Conservation (phyloP, 305 asterid genomes). For the Salvia sclarea region DNA sequence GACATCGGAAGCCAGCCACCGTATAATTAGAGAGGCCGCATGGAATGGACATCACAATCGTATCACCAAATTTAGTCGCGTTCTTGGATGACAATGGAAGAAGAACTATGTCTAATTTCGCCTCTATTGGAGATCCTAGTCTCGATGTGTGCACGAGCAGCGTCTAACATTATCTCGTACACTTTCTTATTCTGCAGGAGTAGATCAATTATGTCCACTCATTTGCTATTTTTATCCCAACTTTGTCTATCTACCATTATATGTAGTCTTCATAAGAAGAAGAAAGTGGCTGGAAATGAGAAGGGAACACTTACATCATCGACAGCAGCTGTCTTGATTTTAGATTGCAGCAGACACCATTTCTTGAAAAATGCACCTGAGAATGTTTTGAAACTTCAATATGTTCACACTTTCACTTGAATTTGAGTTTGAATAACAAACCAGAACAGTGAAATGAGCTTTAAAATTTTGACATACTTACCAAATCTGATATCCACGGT, state of each 20-base stretch:
- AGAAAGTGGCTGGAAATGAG: neutral
- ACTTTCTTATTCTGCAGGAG: constrained; percentile 81
- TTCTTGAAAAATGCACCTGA: constrained; percentile 89
- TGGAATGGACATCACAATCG: neutral
- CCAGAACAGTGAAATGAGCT: neutral
- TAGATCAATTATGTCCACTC: neutral
- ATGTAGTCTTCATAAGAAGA: neutral
- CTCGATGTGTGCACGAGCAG: constrained; percentile 62
- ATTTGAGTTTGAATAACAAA: neutral
- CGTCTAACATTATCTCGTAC: constrained; percentile 67
- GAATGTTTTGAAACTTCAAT: constrained; percentile 22
- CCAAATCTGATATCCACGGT: constrained; percentile 75
- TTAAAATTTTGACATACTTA: constrained; percentile 30
- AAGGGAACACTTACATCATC: constrained; percentile 53
- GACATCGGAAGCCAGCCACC: constrained; percentile 1
- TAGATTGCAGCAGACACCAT: constrained; percentile 96
- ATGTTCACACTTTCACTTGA: neutral
- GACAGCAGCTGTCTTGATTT: constrained; percentile 69
- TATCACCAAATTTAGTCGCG: constrained; percentile 12
- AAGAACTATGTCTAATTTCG: constrained; percentile 30
- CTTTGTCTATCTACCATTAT: neutral
- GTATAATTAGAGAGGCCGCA: neutral
- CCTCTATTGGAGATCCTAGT: constrained; percentile 43
- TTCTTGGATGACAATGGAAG: constrained; percentile 29
- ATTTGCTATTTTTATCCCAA: neutral